These are phyloP conservation scores for Cystobasidium onofrii DNA, from an alignment of 768 basidiomycete genomes.

Conservation along the genomic window DNA sequence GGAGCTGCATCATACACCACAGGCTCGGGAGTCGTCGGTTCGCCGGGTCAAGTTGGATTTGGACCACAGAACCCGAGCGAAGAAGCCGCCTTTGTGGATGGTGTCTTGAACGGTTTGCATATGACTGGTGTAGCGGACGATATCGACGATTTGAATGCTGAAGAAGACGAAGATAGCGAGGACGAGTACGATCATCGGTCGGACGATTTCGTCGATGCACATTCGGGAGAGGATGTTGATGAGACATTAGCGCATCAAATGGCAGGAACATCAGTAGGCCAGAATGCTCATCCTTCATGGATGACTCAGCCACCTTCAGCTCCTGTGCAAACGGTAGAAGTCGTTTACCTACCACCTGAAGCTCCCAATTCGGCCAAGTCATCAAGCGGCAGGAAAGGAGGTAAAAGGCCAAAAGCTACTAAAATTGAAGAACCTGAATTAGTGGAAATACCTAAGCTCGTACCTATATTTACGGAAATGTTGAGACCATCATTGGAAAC, in stretches of 20 bases:
- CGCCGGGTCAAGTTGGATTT: conserved; percentile 24
- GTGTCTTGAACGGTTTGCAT: conserved; percentile 70
- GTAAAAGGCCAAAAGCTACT: conserved; percentile 46
- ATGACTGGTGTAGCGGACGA: conserved; percentile 72
- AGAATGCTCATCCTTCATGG: not conserved
- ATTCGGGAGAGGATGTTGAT: conserved; percentile 43
- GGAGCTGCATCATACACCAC: conserved; percentile 44
- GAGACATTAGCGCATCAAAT: conserved; percentile 33
- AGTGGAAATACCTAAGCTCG: conserved; percentile 64
- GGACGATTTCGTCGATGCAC: conserved; percentile 47
- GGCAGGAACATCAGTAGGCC: conserved; percentile 25
- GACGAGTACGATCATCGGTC: conserved; percentile 45
- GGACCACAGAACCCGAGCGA: conserved; percentile 47
- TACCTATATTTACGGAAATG: conserved; percentile 87
- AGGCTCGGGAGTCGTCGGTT: conserved; percentile 24
- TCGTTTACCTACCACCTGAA: conserved; percentile 2
- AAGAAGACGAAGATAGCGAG: conserved; percentile 49
- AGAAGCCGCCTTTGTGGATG: conserved; percentile 72
- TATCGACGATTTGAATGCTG: conserved; percentile 69
- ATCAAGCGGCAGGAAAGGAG: conserved; percentile 24
- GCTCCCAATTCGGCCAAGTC: not conserved
- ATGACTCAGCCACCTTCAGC: conserved; percentile 28
- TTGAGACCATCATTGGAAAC: conserved; percentile 50
- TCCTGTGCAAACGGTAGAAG: conserved; percentile 15
- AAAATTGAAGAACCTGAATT: conserved; percentile 66